These are phyloP conservation scores for Colletotrichum tabaci DNA, from an alignment of 2,329 filamentous ascomycete genomes.

Conservation along the genomic window DNA sequence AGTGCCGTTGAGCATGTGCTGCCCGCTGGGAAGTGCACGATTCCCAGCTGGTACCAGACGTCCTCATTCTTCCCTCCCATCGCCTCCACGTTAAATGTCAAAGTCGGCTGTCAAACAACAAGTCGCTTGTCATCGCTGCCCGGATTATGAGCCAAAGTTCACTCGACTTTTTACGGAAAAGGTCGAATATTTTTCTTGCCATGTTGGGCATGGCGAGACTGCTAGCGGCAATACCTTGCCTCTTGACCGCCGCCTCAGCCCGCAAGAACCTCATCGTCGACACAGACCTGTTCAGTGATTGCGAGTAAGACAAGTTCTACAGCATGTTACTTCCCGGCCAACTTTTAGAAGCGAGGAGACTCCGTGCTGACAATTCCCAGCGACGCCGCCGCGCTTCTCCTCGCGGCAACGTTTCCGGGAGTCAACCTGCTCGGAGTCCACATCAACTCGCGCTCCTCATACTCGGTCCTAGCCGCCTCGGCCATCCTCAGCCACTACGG, in stretches of 20 bases:
- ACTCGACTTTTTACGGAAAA: too few species aligned
- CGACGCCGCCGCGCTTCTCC: constrained; percentile 58
- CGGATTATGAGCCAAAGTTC: background rate
- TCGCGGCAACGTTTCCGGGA: constrained; percentile 55
- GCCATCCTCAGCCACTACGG: constrained; percentile 59
- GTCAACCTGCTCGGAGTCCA: constrained; percentile 58
- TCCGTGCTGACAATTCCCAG: constrained; percentile 45
- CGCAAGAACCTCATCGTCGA: constrained; percentile 60
- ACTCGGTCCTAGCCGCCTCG: constrained; percentile 57
- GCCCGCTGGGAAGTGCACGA: background rate
- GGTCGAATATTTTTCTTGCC: too few species aligned
- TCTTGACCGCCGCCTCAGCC: background rate
- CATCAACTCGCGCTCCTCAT: constrained; percentile 58
- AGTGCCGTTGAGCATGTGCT: too few species aligned
- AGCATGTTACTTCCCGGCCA: background rate
- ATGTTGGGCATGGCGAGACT: background rate
- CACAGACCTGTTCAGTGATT: constrained; percentile 63
- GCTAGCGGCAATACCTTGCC: background rate
- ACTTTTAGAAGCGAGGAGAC: too few species aligned
- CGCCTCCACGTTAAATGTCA: background rate
- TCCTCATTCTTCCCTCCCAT: background rate
- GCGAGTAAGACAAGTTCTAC: constrained; percentile 53
- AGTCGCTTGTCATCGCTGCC: background rate
- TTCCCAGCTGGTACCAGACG: background rate
- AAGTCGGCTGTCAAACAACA: background rate